phyloP scores from a whole-genome alignment of 116 monocot species.

The Phalaenopsis hybrid region DNA sequence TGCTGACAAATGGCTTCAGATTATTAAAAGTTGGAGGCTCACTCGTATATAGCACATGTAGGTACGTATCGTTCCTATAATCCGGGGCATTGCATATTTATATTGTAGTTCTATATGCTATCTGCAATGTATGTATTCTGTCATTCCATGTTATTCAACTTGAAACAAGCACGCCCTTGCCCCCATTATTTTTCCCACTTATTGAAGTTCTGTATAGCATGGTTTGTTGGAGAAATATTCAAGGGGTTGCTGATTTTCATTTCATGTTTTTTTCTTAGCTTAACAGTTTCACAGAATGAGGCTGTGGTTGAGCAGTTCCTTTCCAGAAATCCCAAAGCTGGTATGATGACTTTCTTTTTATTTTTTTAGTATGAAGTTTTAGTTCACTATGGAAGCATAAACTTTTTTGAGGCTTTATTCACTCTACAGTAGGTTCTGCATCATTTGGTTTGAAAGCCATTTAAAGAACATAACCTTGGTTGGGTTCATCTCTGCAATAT shows the following conservation, averaged over 20 bases:
- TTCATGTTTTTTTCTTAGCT: slow-evolving; percentile 26
- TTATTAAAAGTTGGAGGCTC: slow-evolving; percentile 79
- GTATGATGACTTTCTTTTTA: slow-evolving; percentile 31
- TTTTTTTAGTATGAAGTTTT: background rate
- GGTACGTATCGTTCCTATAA: slow-evolving; percentile 33
- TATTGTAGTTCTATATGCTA: no score
- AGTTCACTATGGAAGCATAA: background rate
- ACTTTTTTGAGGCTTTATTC: background rate
- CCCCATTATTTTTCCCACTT: background rate
- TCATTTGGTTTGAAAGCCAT: background rate
- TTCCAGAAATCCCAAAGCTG: slow-evolving; percentile 56
- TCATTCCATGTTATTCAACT: background rate
- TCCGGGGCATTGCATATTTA: background rate
- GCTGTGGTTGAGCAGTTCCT: slow-evolving; percentile 72
- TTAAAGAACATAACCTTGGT: background rate
- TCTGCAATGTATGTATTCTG: no score
- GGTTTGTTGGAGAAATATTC: background rate
- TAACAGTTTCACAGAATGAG: slow-evolving; percentile 88
- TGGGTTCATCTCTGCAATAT: background rate
- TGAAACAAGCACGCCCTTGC: background rate
- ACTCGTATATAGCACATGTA: slow-evolving; percentile 94
- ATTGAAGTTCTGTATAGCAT: background rate
- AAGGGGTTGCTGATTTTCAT: slow-evolving; percentile 1
- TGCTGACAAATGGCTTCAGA: slow-evolving; percentile 82
- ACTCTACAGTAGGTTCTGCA: background rate